phyloP scores from a whole-genome alignment of 2,329 filamentous ascomycete genomes.

The Cladosporium cucumerinum region DNA sequence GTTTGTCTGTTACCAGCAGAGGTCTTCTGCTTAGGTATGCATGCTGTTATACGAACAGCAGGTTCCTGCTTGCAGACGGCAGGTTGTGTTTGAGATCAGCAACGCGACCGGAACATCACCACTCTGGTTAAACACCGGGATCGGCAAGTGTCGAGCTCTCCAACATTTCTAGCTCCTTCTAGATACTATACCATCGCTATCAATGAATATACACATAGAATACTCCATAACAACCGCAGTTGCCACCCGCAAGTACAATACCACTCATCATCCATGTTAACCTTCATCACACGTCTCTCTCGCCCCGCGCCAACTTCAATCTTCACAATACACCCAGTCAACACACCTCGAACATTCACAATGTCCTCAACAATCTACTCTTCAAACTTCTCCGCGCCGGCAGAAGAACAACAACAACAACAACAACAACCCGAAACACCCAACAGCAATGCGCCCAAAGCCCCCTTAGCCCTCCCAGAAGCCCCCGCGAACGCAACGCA shows the following conservation, averaged over 20 bases:
- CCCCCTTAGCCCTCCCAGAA: conserved; percentile 23
- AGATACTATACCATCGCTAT: background rate
- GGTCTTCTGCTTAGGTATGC: no score
- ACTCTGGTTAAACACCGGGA: background rate
- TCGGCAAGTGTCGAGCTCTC: background rate
- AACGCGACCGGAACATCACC: background rate
- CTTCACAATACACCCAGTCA: background rate
- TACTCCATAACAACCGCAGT: background rate
- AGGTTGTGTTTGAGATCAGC: background rate
- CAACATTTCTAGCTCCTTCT: conserved; percentile 7
- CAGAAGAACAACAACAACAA: background rate
- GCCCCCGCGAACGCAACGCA: conserved; percentile 22
- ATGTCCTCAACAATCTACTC: conserved; percentile 8
- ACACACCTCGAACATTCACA: background rate
- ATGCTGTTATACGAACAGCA: background rate
- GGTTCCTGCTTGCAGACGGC: background rate
- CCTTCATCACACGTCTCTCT: conserved; percentile 3
- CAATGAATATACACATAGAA: background rate
- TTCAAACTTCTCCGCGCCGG: background rate
- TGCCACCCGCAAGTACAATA: background rate
- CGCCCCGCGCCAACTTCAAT: background rate
- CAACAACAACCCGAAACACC: background rate
- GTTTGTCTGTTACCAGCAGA: background rate
- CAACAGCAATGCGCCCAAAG: background rate
- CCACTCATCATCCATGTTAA: background rate